Conservation (phyloP, 495 filamentous ascomycete species). For the Annulohypoxylon maeteangense region DNA sequence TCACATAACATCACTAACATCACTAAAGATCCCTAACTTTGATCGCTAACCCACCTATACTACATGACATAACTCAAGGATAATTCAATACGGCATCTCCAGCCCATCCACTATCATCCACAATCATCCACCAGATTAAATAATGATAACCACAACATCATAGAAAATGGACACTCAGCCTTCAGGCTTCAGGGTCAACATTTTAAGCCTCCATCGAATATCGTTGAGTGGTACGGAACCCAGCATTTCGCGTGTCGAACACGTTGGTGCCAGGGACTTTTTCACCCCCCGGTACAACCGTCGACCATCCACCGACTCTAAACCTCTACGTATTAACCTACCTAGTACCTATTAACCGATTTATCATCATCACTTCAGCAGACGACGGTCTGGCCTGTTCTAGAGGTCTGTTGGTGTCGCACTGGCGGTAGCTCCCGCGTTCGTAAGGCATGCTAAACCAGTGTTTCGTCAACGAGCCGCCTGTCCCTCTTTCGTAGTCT, state of each 20-base stretch:
- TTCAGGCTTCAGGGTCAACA: slow-evolving; percentile 13
- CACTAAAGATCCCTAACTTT: not conserved
- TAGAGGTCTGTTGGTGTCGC: slow-evolving; percentile 17
- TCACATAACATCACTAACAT: slow-evolving; percentile 1
- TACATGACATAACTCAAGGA: slow-evolving; percentile 3
- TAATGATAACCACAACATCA: not conserved
- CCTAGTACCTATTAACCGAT: slow-evolving; percentile 13
- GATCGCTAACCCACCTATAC: not conserved
- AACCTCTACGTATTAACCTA: not conserved
- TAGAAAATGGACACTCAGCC: not conserved
- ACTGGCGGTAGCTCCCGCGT: slow-evolving; percentile 21
- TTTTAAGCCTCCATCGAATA: slow-evolving; percentile 5
- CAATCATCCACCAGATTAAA: not conserved
- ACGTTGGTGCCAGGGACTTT: slow-evolving; percentile 39
- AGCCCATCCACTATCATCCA: not conserved
- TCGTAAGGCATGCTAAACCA: slow-evolving; percentile 13
- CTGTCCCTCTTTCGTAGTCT: not conserved
- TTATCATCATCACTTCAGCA: slow-evolving; percentile 49
- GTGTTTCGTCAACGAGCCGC: slow-evolving; percentile 27
- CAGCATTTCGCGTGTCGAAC: slow-evolving; percentile 30
- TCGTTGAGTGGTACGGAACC: slow-evolving; percentile 28
- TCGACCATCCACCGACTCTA: not conserved
- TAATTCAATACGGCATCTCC: not conserved
- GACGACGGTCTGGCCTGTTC: slow-evolving; percentile 35
- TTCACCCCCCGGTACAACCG: slow-evolving; percentile 25